Evolutionary conservation across 192 early-diverging fungal genomes (phyloP), one percentile per base, ranked within the genome.

Genomic region (Chytriomyces hyalinus): DNA sequence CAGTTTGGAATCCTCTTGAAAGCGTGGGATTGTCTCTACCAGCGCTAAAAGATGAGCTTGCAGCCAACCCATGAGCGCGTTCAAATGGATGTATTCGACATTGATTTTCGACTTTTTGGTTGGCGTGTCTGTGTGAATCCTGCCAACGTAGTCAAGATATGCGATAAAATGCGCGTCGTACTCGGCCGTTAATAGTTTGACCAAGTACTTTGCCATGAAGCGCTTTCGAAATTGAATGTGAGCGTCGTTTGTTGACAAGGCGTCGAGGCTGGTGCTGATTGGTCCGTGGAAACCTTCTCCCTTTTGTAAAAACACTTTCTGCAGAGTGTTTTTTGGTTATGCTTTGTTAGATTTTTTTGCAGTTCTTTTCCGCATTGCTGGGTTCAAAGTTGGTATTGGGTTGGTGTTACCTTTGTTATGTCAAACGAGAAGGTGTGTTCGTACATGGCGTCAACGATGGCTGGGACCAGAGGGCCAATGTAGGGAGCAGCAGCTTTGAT

Each of bases 211-310:
- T 28, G 79, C 79, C 68, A 94, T 80, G 22, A 79, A 78, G 62
- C 90, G 88, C 73, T 94, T 94, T 70, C 93, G 85, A 85, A 94
- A 94, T 69, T 90, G 91, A 81, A 94, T 92, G 46, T 91, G 90
- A n/a, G 91, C 91, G 45, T 88, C 85, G 5, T 86, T 78, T 69
- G 90, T 82, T n/a, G 77, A 73, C 13, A 94, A 83, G 6, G 84
- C 70, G 26, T 83, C 51, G 5, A 84, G 67, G 28, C 87, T 65
- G 22, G 80, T 73, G 57, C 78, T 78, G 0, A 80, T 75, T 2
- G 75, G 28, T 45, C 84, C 83, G 10, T 82, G 71, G 44, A 91
- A 88, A 0, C 92, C 92, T 43, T 92, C 92, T 36, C 90, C 90
- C 61, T 87, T 84, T 65, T 89, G 86, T 20, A 72, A 77, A 80